Evolutionary conservation across 768 basidiomycete genomes (phyloP).

Genomic region (Trametes meyenii): DNA sequence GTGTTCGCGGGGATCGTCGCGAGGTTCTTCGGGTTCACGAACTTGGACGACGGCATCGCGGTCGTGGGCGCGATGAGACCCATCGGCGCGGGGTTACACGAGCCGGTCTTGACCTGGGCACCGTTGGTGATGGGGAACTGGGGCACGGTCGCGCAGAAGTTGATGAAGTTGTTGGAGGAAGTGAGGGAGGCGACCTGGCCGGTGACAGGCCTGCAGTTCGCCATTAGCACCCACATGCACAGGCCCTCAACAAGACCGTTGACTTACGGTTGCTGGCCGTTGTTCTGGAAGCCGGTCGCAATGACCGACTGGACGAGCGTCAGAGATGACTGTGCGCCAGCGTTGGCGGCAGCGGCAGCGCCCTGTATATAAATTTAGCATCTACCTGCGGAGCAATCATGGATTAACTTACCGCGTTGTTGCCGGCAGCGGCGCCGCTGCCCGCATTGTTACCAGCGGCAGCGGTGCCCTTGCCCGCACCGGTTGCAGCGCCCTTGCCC

Average conservation of each 20-base stretch:
- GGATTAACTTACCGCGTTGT: slow-evolving; percentile 7
- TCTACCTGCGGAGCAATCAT: neutral
- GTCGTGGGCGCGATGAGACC: slow-evolving; percentile 55
- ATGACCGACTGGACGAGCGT: slow-evolving; percentile 50
- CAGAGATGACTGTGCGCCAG: slow-evolving; percentile 23
- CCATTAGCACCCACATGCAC: neutral
- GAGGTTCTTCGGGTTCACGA: slow-evolving; percentile 51
- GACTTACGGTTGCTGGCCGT: slow-evolving; percentile 45
- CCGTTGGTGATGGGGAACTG: slow-evolving; percentile 51
- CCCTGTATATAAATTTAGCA: neutral
- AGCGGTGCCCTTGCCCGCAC: slow-evolving; percentile 2
- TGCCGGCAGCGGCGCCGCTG: slow-evolving; percentile 1
- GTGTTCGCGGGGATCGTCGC: slow-evolving; percentile 48
- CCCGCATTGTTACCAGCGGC: neutral
- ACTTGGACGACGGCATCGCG: slow-evolving; percentile 61
- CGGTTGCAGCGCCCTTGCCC: neutral
- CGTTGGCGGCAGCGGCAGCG: neutral
- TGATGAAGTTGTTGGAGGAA: slow-evolving; percentile 69
- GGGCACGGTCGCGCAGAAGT: slow-evolving; percentile 47
- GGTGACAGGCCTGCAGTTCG: slow-evolving; percentile 24
- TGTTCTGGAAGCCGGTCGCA: slow-evolving; percentile 45
- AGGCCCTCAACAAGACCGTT: neutral
- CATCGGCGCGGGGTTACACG: slow-evolving; percentile 67
- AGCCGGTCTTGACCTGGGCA: slow-evolving; percentile 43
- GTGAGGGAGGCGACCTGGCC: slow-evolving; percentile 57